These are phyloP conservation scores for Astragalus membranaceus DNA, from an alignment of 306 rosid species.

Conservation along the genomic window DNA sequence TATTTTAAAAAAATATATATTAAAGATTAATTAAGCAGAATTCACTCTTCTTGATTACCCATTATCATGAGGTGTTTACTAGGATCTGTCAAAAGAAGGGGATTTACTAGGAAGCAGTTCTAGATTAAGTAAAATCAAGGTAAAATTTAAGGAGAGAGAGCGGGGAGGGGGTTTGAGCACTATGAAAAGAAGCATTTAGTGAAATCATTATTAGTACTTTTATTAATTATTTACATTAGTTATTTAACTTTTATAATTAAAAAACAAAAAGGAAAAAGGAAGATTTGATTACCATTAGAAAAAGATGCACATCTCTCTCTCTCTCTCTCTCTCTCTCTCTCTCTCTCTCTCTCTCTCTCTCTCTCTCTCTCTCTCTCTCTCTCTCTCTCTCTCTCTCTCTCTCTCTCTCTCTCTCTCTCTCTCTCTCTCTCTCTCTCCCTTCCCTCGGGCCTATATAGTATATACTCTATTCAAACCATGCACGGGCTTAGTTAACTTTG, in stretches of 20 bases:
- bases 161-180: no score
- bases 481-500: constrained; percentile 13
- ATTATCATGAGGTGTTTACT: no score
- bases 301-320: constrained; percentile 11
- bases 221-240: background rate
- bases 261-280: constrained; percentile 1
- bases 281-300: constrained; percentile 21
- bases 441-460: background rate
- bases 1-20: no score
- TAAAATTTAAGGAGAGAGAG: no score
- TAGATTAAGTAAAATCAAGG: no score
- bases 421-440: background rate
- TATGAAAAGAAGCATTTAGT: background rate
- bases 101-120: no score
- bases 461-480: background rate
- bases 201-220: background rate
- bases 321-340: no score
- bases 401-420: background rate
- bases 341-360: no score
- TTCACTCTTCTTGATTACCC: no score
- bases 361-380: background rate
- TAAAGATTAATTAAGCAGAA: no score
- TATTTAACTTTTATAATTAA: background rate
- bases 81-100: no score
- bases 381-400: background rate